Evolutionary conservation across 306 rosid genomes (phyloP), one percentile per base, ranked within the genome.

Genomic region (Abrus precatorius): DNA sequence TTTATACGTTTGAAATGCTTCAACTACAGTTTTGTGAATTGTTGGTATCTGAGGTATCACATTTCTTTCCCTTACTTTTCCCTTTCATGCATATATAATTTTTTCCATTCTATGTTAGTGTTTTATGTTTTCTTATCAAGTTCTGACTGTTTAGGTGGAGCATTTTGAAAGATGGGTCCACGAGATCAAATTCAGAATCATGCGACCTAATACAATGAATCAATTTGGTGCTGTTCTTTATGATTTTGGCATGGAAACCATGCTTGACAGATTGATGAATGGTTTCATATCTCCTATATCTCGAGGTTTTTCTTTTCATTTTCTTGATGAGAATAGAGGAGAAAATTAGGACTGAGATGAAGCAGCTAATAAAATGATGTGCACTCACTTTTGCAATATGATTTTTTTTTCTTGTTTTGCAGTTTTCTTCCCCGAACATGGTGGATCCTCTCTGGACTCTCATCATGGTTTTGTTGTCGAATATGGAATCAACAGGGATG

Each of bases 381-480:
- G 27, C 52, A 63, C 91, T 83, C 40, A 54, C 84, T 72, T 78
- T 72, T 80, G 28, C 79, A 48, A 14, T 79, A 75, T 86, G 66
- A 43, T 9, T 34, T 73, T 75, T 75, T 59, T 20, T 20, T 20
- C 20, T 20, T 20, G 0, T 20, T 20, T 29, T 91, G 91, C 62
- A 96, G 99, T 93, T 88, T 92, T 93, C 90, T 96, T 88, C 77
- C 60, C 90, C 41, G 96, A 92, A 82, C 79, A 89, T 83, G 99
- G 99, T 81, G 99, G 99, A 86, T 85, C 92, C 76, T 84, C 99
- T 0, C 83, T 96, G 86, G 99, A 96, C 83, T 84, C 97, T 30
- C 99, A 96, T 92, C 99, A 93, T 84, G 98, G 99, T 70, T 96
- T 90, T 88, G 91, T 92, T 75, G 99, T 96, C 73, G 98, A 96